A percentile compares a stretch with the other conserved stretches of the same genome.
These are phyloP conservation scores for Neonectria hederae DNA, from an alignment of 2,329 filamentous ascomycete genomes.

Conservation along the genomic window DNA sequence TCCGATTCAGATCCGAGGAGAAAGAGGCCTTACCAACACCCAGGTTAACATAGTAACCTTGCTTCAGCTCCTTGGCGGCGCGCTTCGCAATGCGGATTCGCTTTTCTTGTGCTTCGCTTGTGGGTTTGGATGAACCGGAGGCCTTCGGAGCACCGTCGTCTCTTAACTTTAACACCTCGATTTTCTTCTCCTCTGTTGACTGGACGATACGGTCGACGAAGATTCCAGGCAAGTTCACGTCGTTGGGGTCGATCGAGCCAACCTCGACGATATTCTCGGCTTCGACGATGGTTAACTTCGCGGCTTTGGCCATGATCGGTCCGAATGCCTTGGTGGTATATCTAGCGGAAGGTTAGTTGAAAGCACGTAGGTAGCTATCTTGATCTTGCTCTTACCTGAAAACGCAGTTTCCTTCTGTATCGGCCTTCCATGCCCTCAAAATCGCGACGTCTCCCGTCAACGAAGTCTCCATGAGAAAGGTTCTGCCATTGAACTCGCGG, in stretches of 20 bases:
- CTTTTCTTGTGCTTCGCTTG: slow-evolving; percentile 60
- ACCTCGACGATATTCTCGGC: slow-evolving; percentile 83
- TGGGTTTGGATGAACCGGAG: slow-evolving; percentile 50
- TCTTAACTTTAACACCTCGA: slow-evolving; percentile 74
- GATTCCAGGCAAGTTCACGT: slow-evolving; percentile 82
- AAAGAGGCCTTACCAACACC: slow-evolving; percentile 63
- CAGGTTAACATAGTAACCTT: slow-evolving; percentile 82
- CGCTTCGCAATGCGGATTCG: slow-evolving; percentile 78
- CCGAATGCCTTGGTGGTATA: slow-evolving; percentile 81
- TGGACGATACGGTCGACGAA: slow-evolving; percentile 85
- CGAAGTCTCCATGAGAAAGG: slow-evolving; percentile 80
- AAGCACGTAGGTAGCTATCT: slow-evolving; percentile 3
- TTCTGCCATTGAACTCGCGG: slow-evolving; percentile 76
- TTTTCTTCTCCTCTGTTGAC: slow-evolving; percentile 73
- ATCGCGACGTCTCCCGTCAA: slow-evolving; percentile 82
- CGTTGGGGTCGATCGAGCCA: slow-evolving; percentile 76
- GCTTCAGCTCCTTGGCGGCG: slow-evolving; percentile 82
- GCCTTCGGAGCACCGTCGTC: slow-evolving; percentile 52
- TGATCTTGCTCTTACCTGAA: slow-evolving; percentile 64
- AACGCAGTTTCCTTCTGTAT: slow-evolving; percentile 80
- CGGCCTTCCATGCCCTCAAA: slow-evolving; percentile 78
- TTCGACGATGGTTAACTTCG: slow-evolving; percentile 80
- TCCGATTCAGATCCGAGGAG: no score
- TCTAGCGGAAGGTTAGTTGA: slow-evolving; percentile 41
- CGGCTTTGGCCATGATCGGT: slow-evolving; percentile 83